Evolutionary conservation across 2,329 filamentous ascomycete genomes (phyloP).

Genomic region (Metarhizium anisopliae): DNA sequence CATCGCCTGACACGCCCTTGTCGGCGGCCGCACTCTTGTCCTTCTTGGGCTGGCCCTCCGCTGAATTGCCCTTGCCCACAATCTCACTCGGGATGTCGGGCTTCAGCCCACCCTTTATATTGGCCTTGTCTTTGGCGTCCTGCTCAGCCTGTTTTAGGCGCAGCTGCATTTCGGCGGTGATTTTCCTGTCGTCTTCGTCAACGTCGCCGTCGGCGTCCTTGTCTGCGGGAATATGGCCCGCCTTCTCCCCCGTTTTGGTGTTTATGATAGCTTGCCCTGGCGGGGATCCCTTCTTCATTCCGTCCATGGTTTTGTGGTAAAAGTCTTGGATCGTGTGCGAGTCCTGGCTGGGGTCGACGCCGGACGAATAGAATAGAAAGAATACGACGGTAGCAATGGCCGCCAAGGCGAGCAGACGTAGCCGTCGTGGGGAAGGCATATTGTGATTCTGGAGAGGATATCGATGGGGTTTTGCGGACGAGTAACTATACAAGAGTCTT

Average conservation of each 20-base stretch:
- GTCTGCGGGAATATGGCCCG: slow-evolving; percentile 33
- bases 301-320: slow-evolving; percentile 50
- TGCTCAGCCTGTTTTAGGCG: slow-evolving; percentile 61
- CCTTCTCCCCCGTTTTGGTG: slow-evolving; percentile 27
- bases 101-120: slow-evolving; percentile 27
- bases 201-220: slow-evolving; percentile 46
- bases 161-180: slow-evolving; percentile 43
- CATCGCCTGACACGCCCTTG: not conserved
- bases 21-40: slow-evolving; percentile 16
- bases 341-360: slow-evolving; percentile 40
- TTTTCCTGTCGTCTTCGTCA: slow-evolving; percentile 45
- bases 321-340: slow-evolving; percentile 41
- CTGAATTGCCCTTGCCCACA: slow-evolving; percentile 50
- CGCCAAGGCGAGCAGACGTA: slow-evolving; percentile 58
- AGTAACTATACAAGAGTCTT: not conserved
- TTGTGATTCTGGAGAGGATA: not conserved
- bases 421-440: slow-evolving; percentile 64
- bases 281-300: slow-evolving; percentile 33
- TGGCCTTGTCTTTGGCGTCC: slow-evolving; percentile 56
- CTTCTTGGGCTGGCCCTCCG: slow-evolving; percentile 37
- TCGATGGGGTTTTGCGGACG: not conserved
- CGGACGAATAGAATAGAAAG: slow-evolving; percentile 64
- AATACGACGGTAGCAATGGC: slow-evolving; percentile 56
- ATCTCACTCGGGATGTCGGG: slow-evolving; percentile 50
- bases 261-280: slow-evolving; percentile 31